phyloP scores from a whole-genome alignment of 176 grass and related monocot genomes.

The Rhynchospora breviuscula region DNA sequence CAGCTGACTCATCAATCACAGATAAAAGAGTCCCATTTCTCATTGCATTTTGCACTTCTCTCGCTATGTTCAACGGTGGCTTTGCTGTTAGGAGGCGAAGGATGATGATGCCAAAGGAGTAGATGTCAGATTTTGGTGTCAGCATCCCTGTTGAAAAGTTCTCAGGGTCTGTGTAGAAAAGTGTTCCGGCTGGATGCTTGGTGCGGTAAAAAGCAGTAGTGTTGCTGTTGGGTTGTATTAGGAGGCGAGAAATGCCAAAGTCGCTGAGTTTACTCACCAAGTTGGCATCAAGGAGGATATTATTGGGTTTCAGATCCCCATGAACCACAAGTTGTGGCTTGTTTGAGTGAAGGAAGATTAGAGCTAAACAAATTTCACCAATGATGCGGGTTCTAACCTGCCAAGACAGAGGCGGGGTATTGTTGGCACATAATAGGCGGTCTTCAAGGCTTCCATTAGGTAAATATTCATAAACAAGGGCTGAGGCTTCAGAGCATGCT shows the following conservation, averaged over 20 bases:
- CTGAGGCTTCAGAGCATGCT: constrained; percentile 19
- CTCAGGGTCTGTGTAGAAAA: constrained; percentile 42
- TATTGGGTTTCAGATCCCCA: constrained; percentile 39
- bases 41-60: constrained; percentile 29
- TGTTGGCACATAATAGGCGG: constrained; percentile 20
- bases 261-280: constrained; percentile 42
- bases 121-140: constrained; percentile 36
- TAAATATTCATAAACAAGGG: constrained; percentile 35
- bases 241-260: constrained; percentile 40
- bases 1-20: constrained; percentile 28
- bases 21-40: constrained; percentile 13
- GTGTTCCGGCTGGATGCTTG: constrained; percentile 20
- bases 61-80: constrained; percentile 8
- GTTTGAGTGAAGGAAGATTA: constrained; percentile 42
- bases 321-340: constrained; percentile 40
- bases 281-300: constrained; percentile 44
- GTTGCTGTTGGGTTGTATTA: constrained; percentile 12
- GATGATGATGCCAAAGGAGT: constrained; percentile 40
- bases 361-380: constrained; percentile 32
- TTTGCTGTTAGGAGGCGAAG: constrained; percentile 36
- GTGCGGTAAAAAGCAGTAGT: constrained; percentile 13
- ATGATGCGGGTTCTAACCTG: constrained; percentile 45
- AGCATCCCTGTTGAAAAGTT: constrained; percentile 27
- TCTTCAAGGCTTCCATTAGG: constrained; percentile 40
- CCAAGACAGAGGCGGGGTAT: constrained; percentile 36